Conservation (phyloP, 2,329 filamentous ascomycete genomes). For the Arthrobotrys conoides region DNA sequence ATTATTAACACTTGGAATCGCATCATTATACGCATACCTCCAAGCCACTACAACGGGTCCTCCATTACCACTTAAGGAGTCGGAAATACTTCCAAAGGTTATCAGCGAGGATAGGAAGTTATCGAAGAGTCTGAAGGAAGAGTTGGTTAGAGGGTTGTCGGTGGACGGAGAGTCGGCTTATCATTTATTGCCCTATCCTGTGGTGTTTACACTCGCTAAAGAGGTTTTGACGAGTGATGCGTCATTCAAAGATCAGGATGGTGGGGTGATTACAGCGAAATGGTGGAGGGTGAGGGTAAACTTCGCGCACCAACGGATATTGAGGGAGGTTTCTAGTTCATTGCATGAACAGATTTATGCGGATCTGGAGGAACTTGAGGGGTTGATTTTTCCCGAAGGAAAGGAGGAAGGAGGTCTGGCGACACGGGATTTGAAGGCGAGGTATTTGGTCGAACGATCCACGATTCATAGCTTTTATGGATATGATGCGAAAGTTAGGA, state of each 20-base stretch:
- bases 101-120: conserved; percentile 67
- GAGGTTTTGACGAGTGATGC: conserved; percentile 71
- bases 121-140: conserved; percentile 69
- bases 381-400: conserved; percentile 67
- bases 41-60: conserved; percentile 92
- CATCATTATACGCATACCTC: conserved; percentile 82
- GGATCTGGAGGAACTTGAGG: conserved; percentile 71
- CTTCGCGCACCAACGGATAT: conserved; percentile 79
- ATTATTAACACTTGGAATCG: conserved; percentile 72
- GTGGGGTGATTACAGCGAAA: conserved; percentile 65
- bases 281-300: conserved; percentile 81
- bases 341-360: conserved; percentile 75
- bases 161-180: conserved; percentile 91
- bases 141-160: conserved; percentile 78
- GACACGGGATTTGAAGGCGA: conserved; percentile 70
- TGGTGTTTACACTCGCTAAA: conserved; percentile 84
- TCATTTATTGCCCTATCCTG: conserved; percentile 83
- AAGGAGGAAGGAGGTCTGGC: conserved; percentile 67
- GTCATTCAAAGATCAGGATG: conserved; percentile 64
- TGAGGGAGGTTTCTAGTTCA: conserved; percentile 75
- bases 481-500: conserved; percentile 80
- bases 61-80: conserved; percentile 75
- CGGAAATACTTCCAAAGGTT: conserved; percentile 69
- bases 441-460: conserved; percentile 85
- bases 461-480: conserved; percentile 88